Percentiles rank a stretch among this genome's conserved stretches.
These are phyloP conservation scores for Aspergillus sparsus DNA, from an alignment of 495 filamentous ascomycete species.

Conservation along the genomic window DNA sequence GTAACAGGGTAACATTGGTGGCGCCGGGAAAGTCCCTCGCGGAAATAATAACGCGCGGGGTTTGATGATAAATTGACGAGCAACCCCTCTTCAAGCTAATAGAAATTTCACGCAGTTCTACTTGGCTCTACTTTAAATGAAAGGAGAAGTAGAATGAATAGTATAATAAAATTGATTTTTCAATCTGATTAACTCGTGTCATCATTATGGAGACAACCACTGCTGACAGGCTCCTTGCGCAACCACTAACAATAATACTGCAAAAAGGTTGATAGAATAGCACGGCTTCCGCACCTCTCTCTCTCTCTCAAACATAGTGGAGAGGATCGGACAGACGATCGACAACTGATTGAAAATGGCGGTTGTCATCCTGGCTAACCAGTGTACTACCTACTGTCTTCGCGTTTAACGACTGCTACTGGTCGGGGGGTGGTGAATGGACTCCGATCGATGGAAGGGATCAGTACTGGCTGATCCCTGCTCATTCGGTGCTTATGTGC, in stretches of 20 bases:
- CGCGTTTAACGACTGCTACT: neutral
- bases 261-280: neutral
- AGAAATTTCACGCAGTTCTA: neutral
- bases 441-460: too few species aligned
- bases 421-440: neutral
- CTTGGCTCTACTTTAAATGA: neutral
- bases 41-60: slow-evolving; percentile 1
- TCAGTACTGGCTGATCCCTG: neutral
- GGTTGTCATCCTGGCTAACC: neutral
- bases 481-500: neutral
- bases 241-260: neutral
- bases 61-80: neutral
- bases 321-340: neutral
- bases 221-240: too few species aligned
- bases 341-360: neutral
- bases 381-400: neutral
- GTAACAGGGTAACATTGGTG: neutral
- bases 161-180: neutral
- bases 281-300: neutral
- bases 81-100: neutral
- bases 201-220: neutral
- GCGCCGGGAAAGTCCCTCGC: neutral
- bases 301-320: neutral
- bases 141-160: neutral
- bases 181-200: neutral